phyloP scores from a whole-genome alignment of 768 basidiomycete species.

The Lentinula aciculospora region DNA sequence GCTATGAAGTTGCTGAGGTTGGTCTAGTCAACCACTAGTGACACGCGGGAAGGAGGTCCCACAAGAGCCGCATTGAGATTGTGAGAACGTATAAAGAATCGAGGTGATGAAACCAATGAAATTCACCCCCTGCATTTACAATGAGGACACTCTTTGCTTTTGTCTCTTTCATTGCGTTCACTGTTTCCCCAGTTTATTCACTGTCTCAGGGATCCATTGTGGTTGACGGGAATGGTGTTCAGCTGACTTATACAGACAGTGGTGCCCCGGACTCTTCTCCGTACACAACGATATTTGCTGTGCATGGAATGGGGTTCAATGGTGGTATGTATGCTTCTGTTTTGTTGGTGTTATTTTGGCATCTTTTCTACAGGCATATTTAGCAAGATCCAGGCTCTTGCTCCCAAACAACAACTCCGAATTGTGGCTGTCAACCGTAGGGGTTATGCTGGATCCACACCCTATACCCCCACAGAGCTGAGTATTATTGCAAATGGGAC shows the following conservation, averaged over 20 bases:
- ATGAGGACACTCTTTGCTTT: neutral
- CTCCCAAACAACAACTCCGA: slow-evolving; percentile 9
- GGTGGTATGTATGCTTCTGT: neutral
- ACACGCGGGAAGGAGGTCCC: neutral
- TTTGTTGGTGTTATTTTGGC: neutral
- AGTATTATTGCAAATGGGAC: slow-evolving; percentile 9
- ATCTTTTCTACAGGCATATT: neutral
- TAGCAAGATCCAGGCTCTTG: neutral
- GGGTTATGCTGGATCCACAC: slow-evolving; percentile 25
- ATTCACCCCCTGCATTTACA: neutral
- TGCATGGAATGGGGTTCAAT: neutral
- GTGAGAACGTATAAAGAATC: neutral
- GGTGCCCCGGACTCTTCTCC: neutral
- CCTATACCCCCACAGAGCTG: slow-evolving; percentile 20
- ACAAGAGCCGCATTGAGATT: neutral
- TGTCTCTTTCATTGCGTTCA: neutral
- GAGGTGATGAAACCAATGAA: neutral
- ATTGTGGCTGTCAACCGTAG: slow-evolving; percentile 26
- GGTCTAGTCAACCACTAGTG: neutral
- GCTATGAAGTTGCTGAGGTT: neutral
- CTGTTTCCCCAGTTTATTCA: neutral
- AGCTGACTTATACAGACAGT: neutral
- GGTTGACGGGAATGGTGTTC: neutral
- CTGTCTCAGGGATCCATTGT: neutral
- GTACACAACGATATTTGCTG: neutral